Percentiles rank a stretch among this genome's conserved stretches.
phyloP scores from a whole-genome alignment of 176 grass and related monocot genomes.

The Bromus sterilis region DNA sequence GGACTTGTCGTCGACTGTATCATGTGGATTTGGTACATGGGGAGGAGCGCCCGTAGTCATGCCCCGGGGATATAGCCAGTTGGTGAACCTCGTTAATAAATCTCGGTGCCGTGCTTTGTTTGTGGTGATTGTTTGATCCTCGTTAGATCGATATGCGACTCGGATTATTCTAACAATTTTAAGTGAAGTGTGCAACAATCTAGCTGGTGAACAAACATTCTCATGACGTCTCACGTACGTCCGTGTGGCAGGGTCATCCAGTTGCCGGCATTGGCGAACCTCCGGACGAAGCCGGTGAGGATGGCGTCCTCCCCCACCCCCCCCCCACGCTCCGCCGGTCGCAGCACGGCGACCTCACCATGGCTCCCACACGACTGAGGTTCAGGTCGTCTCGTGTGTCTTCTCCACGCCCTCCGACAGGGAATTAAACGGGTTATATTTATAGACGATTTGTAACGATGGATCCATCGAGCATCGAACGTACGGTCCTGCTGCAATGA shows the following conservation, averaged over 20 bases:
- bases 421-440: neutral
- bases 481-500: neutral
- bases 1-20: too few relatives aligned
- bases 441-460: neutral
- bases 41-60: too few relatives aligned
- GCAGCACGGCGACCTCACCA: conserved; percentile 85
- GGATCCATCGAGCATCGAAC: neutral
- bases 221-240: neutral
- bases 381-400: neutral
- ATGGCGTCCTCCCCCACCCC: conserved; percentile 79
- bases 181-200: too few relatives aligned
- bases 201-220: too few relatives aligned
- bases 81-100: too few relatives aligned
- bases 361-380: neutral
- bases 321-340: conserved; percentile 73
- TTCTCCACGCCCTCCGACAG: neutral
- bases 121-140: too few relatives aligned
- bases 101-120: too few relatives aligned
- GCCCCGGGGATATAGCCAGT: too few relatives aligned
- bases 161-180: too few relatives aligned
- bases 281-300: conserved; percentile 38
- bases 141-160: too few relatives aligned
- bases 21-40: too few relatives aligned
- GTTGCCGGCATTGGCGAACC: conserved; percentile 52
- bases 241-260: conserved; percentile 44